Percentiles rank a stretch among this genome's conserved stretches.
Conservation (phyloP, 208 protist species). For the Acanthamoeba lenticulata region DNA sequence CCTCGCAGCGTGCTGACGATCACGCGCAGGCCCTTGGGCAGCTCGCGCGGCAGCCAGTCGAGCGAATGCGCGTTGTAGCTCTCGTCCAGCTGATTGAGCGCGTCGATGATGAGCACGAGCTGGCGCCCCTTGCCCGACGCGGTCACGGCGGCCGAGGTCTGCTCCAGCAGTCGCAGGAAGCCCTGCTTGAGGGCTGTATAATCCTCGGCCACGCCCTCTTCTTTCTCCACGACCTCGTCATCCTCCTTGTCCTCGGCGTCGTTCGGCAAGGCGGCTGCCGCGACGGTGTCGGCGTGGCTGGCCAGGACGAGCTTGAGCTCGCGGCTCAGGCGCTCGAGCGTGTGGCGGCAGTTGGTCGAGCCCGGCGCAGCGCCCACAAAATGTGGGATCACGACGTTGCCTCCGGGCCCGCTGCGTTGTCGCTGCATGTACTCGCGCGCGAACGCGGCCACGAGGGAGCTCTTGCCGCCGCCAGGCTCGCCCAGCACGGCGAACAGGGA, state of each 20-base stretch:
- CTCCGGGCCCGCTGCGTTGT: background rate
- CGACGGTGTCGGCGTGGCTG: background rate
- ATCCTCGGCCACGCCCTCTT: constrained; percentile 56
- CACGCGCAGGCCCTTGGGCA: constrained; percentile 34
- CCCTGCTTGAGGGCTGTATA: constrained; percentile 60
- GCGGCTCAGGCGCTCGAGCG: constrained; percentile 52
- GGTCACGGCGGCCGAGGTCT: constrained; percentile 28
- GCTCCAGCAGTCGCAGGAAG: constrained; percentile 50
- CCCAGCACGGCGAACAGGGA: constrained; percentile 61
- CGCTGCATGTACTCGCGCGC: constrained; percentile 16
- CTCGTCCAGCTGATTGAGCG: constrained; percentile 75
- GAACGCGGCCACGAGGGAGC: constrained; percentile 68
- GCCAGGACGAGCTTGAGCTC: constrained; percentile 56
- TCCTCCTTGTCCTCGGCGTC: constrained; percentile 21
- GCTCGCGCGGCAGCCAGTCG: constrained; percentile 67
- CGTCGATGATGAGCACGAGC: constrained; percentile 71
- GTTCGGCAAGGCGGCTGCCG: background rate
- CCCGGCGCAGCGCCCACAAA: constrained; percentile 73
- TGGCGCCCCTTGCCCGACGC: background rate
- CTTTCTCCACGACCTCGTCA: background rate
- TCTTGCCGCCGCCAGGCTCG: constrained; percentile 72
- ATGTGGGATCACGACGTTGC: constrained; percentile 55
- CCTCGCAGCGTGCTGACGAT: constrained; percentile 66
- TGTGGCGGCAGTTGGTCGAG: constrained; percentile 67
- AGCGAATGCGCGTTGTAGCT: constrained; percentile 63